These are phyloP conservation scores for Chlamydomonas sp. DNA, from an alignment of 139 green algal genomes.

Conservation along the genomic window DNA sequence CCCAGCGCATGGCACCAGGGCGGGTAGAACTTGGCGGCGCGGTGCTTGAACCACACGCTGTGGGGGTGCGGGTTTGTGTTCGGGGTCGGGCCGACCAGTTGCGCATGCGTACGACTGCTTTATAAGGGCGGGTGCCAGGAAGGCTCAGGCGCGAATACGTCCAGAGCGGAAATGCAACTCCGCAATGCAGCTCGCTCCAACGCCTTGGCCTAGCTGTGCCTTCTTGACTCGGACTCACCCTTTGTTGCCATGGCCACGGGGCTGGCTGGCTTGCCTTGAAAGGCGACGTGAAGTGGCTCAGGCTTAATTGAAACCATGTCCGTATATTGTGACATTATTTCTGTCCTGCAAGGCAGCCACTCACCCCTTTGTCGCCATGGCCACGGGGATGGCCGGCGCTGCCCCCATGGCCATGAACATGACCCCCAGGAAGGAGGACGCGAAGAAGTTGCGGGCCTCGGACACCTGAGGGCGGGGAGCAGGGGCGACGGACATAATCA, in stretches of 20 bases:
- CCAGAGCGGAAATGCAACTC: no score
- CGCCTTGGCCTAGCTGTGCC: no score
- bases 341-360: not conserved
- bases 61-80: not conserved
- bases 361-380: conserved; percentile 42
- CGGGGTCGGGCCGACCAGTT: not conserved
- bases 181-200: no score
- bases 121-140: no score
- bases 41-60: conserved; percentile 48
- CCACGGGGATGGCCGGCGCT: conserved; percentile 33
- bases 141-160: no score
- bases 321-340: no score
- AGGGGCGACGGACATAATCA: no score
- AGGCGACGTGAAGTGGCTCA: no score
- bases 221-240: no score
- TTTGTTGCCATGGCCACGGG: no score
- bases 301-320: no score
- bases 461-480: not conserved
- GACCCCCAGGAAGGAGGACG: conserved; percentile 28
- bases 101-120: not conserved
- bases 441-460: conserved; percentile 24
- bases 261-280: no score
- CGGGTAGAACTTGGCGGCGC: conserved; percentile 35
- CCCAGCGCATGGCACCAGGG: conserved; percentile 40
- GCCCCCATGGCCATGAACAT: conserved; percentile 45